phyloP scores from a whole-genome alignment of 2,329 filamentous ascomycete species.

The Colletotrichum cuscutae region DNA sequence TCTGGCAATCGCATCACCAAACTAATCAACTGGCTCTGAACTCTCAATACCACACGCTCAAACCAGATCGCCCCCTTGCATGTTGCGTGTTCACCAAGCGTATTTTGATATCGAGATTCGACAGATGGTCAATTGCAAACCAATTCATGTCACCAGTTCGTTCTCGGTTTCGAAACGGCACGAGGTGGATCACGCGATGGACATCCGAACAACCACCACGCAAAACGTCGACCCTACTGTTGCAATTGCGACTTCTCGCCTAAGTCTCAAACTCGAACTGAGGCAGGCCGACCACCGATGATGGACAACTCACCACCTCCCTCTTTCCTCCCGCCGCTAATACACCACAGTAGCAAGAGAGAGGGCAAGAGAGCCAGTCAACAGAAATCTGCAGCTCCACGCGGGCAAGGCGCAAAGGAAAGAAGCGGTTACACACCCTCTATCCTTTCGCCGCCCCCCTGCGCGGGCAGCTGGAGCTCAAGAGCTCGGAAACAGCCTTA shows the following conservation, averaged over 20 bases:
- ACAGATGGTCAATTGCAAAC: not conserved
- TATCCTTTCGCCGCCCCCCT: not conserved
- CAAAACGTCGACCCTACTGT: not conserved
- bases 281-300: not conserved
- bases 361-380: not conserved
- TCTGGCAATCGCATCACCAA: not conserved
- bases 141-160: not conserved
- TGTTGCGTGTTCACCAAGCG: not conserved
- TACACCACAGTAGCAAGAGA: not conserved
- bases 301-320: not conserved
- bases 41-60: not conserved
- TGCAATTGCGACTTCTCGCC: not conserved
- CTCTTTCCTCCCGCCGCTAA: not conserved
- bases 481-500: conserved; percentile 10
- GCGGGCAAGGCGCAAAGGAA: not conserved
- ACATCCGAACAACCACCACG: not conserved
- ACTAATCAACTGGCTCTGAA: not conserved
- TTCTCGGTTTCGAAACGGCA: not conserved
- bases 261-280: not conserved
- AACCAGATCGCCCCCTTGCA: not conserved
- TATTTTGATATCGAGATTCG: not conserved
- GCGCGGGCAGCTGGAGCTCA: conserved; percentile 3
- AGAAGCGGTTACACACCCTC: not conserved
- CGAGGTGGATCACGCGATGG: not conserved
- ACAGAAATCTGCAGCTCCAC: not conserved